Conservation (phyloP, 2,329 filamentous ascomycete species). For the Fusarium napiforme region DNA sequence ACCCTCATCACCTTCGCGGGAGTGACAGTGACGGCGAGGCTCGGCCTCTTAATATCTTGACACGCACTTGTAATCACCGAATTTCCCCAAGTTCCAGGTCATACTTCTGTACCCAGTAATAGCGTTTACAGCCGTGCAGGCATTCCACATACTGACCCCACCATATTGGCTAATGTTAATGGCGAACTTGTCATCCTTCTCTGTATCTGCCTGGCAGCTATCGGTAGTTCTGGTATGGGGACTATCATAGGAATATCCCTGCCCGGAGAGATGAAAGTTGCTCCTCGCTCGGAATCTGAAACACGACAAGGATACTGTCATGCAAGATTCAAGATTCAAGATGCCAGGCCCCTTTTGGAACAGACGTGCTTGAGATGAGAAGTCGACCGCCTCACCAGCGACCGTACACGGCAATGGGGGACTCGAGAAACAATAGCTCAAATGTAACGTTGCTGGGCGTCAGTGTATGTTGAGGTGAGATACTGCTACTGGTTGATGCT, state of each 20-base stretch:
- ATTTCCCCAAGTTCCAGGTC: not conserved
- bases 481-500: fast-evolving
- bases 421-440: not conserved
- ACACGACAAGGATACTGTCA: not conserved
- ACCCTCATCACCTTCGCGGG: too few relatives aligned
- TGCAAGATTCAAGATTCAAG: not conserved
- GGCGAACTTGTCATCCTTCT: not conserved
- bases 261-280: too few relatives aligned
- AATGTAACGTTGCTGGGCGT: not conserved
- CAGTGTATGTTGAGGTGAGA: not conserved
- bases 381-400: fast-evolving
- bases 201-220: too few relatives aligned
- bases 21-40: too few relatives aligned
- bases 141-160: not conserved
- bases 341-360: not conserved
- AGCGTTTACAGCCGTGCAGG: not conserved
- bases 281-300: not conserved
- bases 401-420: fast-evolving
- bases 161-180: not conserved
- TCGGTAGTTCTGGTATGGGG: too few relatives aligned
- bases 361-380: fast-evolving
- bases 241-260: too few relatives aligned
- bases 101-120: not conserved
- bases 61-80: too few relatives aligned
- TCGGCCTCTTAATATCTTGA: too few relatives aligned